Evolutionary conservation across 225 moss, liverwort and hornwort genomes (phyloP).

Genomic region (Pseudoscleropodium purum): DNA sequence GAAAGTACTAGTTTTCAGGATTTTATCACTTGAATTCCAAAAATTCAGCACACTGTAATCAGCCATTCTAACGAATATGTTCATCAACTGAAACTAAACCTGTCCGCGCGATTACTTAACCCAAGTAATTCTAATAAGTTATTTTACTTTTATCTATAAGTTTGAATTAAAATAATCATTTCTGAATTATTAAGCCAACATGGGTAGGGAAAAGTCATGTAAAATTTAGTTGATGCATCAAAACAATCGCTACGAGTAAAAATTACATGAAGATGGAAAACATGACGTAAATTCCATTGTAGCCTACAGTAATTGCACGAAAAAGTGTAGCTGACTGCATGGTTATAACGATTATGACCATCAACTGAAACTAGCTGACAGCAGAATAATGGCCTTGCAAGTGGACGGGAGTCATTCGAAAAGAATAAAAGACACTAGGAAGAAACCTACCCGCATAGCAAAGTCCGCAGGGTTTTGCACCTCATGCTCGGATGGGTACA

Average conservation of each 20-base stretch:
- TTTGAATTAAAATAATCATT: background rate
- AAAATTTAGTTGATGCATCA: background rate
- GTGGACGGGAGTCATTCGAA: background rate
- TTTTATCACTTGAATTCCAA: background rate
- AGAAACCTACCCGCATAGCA: constrained; percentile 51
- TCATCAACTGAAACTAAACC: background rate
- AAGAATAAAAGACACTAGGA: background rate
- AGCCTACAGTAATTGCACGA: background rate
- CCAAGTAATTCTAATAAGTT: background rate
- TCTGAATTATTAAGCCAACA: background rate
- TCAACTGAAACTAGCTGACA: background rate
- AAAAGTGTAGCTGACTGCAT: background rate
- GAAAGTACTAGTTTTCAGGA: background rate
- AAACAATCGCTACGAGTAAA: background rate
- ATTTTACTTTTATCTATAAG: background rate
- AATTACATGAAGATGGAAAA: background rate
- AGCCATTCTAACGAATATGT: background rate
- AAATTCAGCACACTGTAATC: background rate
- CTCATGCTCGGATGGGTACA: constrained; percentile 60
- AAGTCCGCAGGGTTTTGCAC: constrained; percentile 48
- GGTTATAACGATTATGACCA: background rate
- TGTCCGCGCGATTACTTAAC: background rate
- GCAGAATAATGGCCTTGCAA: background rate
- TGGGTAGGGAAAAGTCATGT: background rate
- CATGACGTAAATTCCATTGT: background rate